Evolutionary conservation across 306 rosid genomes (phyloP).

Genomic region (Lathyrus aphaca): DNA sequence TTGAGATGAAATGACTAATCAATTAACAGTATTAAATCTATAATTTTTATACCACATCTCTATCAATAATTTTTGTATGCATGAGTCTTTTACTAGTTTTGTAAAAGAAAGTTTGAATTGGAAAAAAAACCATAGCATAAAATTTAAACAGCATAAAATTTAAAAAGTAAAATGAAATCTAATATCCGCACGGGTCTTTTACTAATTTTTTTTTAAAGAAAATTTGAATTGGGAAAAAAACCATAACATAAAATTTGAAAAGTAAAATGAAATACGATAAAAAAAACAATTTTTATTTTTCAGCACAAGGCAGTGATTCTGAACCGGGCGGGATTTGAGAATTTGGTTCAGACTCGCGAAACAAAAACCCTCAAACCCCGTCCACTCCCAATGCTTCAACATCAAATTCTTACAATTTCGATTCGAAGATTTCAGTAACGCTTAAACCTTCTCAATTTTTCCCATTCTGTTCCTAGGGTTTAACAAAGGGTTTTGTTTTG

Average conservation of each 20-base stretch:
- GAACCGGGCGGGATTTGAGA: conserved; percentile 25
- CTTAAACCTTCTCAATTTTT: conserved; percentile 31
- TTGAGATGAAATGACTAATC: too few species aligned
- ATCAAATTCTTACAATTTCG: conserved; percentile 18
- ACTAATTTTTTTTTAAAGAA: too few species aligned
- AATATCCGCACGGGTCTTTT: too few species aligned
- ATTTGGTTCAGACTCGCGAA: conserved; percentile 15
- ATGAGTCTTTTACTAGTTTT: too few species aligned
- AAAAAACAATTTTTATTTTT: neutral
- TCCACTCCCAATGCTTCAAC: neutral
- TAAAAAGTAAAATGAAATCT: too few species aligned
- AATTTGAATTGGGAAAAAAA: too few species aligned
- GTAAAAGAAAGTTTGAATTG: too few species aligned
- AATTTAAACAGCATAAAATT: too few species aligned
- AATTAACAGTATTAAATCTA: too few species aligned
- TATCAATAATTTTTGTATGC: too few species aligned
- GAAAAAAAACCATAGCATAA: too few species aligned
- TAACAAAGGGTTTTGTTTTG: conserved; percentile 36
- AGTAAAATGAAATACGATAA: neutral
- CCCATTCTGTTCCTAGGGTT: conserved; percentile 70
- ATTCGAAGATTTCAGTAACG: neutral
- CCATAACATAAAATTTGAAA: neutral
- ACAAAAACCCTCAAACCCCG: neutral
- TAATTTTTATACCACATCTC: too few species aligned
- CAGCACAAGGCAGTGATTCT: neutral